A percentile compares a stretch with the other conserved stretches of the same genome.
These are phyloP conservation scores for Fonsecaea erecta DNA, from an alignment of 2,329 filamentous ascomycete genomes.

Conservation along the genomic window DNA sequence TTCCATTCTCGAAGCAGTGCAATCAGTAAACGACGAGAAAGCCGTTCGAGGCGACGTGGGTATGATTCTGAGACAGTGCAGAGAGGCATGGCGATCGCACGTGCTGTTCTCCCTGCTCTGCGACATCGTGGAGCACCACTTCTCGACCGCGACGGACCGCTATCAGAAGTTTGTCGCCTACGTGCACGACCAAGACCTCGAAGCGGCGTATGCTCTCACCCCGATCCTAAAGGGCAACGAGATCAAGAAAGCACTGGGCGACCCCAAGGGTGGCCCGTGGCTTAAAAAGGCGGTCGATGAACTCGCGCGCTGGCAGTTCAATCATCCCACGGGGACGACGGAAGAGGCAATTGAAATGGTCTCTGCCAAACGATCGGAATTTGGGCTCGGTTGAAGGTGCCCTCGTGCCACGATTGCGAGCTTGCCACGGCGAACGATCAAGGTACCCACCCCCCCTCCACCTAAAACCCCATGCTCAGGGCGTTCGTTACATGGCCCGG, in stretches of 20 bases:
- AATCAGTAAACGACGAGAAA: constrained; percentile 20
- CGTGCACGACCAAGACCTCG: constrained; percentile 56
- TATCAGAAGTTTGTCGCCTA: constrained; percentile 61
- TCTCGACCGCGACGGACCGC: constrained; percentile 33
- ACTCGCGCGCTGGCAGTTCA: constrained; percentile 85
- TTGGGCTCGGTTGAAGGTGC: constrained; percentile 45
- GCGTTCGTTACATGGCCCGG: background rate
- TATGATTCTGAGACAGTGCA: constrained; percentile 35
- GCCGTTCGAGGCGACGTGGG: constrained; percentile 37
- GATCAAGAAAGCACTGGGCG: constrained; percentile 68
- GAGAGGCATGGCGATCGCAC: constrained; percentile 35
- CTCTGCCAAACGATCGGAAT: constrained; percentile 57
- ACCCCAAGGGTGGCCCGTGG: constrained; percentile 78
- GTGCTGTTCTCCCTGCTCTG: constrained; percentile 34
- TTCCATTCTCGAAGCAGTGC: constrained; percentile 25
- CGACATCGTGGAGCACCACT: constrained; percentile 27
- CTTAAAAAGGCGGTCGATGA: constrained; percentile 78
- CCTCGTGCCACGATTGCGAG: background rate
- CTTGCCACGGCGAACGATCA: too few species aligned
- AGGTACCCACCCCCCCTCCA: too few species aligned
- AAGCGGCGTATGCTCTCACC: constrained; percentile 55
- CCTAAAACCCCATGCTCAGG: too few species aligned
- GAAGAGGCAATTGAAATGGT: constrained; percentile 53
- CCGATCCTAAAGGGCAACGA: constrained; percentile 75
- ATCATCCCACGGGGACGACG: constrained; percentile 57